Evolutionary conservation across 441 rosid genomes (phyloP), one percentile per base, ranked within the genome.

Genomic region (Metrosideros polymorpha): DNA sequence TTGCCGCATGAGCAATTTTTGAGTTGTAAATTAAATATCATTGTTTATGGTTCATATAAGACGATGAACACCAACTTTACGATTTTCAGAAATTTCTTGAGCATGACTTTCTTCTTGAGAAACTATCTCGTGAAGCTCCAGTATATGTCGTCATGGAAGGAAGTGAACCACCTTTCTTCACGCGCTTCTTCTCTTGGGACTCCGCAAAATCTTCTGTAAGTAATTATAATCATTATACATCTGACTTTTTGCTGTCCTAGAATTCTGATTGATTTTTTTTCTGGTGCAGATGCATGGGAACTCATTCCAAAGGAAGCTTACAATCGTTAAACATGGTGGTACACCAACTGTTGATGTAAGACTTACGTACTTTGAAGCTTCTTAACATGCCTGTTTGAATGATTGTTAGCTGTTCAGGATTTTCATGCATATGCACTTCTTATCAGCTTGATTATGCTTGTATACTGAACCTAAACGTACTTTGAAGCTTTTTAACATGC

Each of bases 141-240:
- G 88, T 95, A 86, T 95, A 90, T 90, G 91, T 97, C 86, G 90
- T 96, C 87, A 93, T 91, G 87, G 99, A 98, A 92, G 99, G 97
- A 86, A 95, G 92, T 59, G 99, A 98, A 87, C 99, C 99, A 30
- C 91, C 95, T 77, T 98, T 98, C 92, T 97, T 97, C 90, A 96
- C 97, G 24, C 95, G 98, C 82, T 98, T 96, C 93, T 98, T 98
- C 88, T 89, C 93, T 71, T 98, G 99, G 99, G 99, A 98, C 89
- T 91, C 98, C 27, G 88, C 98, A 66, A 97, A 98, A 93, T 89
- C 96, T 85, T 85, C 84, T 30, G 94, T 94, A 91, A 92, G 94
- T 90, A 79, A 51, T 84, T 66, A 83, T 86, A 53, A 5, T 77
- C 85, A n/a, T 54, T 55, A 49, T 86, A 83, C 84, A 59, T 88